phyloP scores from a whole-genome alignment of 2,329 filamentous ascomycete genomes.

The Alternaria gaisen region DNA sequence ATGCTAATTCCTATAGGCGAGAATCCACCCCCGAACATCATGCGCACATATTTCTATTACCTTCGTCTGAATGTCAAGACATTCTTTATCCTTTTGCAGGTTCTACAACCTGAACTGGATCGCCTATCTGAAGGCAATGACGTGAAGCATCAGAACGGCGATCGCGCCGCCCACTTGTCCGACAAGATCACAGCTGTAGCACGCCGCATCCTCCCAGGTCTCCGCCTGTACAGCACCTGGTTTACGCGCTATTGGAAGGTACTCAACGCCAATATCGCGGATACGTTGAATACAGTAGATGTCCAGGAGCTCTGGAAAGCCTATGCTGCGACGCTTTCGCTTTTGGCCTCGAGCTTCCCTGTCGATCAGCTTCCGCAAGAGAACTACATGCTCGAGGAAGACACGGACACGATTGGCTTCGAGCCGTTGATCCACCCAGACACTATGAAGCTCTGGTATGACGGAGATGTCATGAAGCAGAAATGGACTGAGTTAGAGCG shows the following conservation, averaged over 20 bases:
- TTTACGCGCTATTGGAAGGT: constrained; percentile 65
- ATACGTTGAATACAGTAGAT: constrained; percentile 64
- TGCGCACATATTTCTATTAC: constrained; percentile 66
- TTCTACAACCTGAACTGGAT: constrained; percentile 75
- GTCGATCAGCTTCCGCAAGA: constrained; percentile 64
- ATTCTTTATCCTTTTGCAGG: constrained; percentile 74
- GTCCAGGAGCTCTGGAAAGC: constrained; percentile 71
- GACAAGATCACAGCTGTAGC: constrained; percentile 66
- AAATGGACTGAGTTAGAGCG: constrained; percentile 64
- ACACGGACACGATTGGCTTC: constrained; percentile 72
- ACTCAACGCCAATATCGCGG: constrained; percentile 63
- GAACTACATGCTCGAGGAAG: constrained; percentile 73
- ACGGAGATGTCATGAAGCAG: constrained; percentile 59
- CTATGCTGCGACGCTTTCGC: constrained; percentile 69
- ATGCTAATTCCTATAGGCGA: constrained; percentile 30
- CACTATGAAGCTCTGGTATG: constrained; percentile 63
- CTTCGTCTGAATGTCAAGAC: constrained; percentile 81
- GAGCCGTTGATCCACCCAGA: constrained; percentile 64
- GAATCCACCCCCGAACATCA: constrained; percentile 46
- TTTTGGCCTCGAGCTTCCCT: constrained; percentile 67
- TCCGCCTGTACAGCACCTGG: constrained; percentile 76
- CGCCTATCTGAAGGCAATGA: constrained; percentile 59
- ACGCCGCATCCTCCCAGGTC: constrained; percentile 68
- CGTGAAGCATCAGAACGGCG: constrained; percentile 54
- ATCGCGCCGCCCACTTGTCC: constrained; percentile 47